Evolutionary conservation across 768 basidiomycete species (phyloP).

Genomic region (Amanita inopinata): DNA sequence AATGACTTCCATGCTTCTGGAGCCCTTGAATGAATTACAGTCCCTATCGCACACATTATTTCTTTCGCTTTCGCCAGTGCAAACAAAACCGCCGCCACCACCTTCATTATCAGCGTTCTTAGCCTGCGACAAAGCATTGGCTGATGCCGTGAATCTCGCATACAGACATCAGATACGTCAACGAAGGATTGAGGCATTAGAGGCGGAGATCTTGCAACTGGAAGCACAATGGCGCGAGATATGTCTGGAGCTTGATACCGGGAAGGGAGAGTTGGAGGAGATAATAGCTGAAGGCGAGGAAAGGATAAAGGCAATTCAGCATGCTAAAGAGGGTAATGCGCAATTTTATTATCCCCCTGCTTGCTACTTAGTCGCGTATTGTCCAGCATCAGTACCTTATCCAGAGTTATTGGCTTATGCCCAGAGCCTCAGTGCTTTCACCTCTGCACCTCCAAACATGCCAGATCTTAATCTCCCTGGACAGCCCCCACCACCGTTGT

Average conservation of each 20-base stretch:
- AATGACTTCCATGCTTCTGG: slow-evolving; percentile 54
- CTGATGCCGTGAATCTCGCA: slow-evolving; percentile 53
- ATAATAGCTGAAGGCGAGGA: slow-evolving; percentile 71
- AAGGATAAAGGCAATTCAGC: slow-evolving; percentile 56
- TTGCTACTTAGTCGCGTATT: background rate
- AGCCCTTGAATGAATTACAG: slow-evolving; percentile 54
- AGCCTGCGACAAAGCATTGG: slow-evolving; percentile 53
- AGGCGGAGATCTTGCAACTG: slow-evolving; percentile 58
- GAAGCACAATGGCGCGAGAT: slow-evolving; percentile 62
- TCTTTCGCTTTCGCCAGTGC: slow-evolving; percentile 59
- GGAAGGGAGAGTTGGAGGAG: slow-evolving; percentile 58
- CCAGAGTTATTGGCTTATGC: slow-evolving; percentile 79
- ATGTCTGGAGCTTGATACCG: slow-evolving; percentile 53
- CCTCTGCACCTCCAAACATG: slow-evolving; percentile 84
- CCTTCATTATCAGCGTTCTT: slow-evolving; percentile 53
- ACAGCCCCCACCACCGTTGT: slow-evolving; percentile 66
- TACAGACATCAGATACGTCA: slow-evolving; percentile 71
- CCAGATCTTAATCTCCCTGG: slow-evolving; percentile 62
- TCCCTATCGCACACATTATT: slow-evolving; percentile 60
- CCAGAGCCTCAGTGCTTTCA: slow-evolving; percentile 76
- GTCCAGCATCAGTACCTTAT: slow-evolving; percentile 66
- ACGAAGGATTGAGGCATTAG: slow-evolving; percentile 59
- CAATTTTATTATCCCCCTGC: background rate
- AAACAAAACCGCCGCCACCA: slow-evolving; percentile 52
- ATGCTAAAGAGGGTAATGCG: slow-evolving; percentile 55